Conservation (phyloP, 257 asterid genomes). For the Nicotiana tomentosiformis region DNA sequence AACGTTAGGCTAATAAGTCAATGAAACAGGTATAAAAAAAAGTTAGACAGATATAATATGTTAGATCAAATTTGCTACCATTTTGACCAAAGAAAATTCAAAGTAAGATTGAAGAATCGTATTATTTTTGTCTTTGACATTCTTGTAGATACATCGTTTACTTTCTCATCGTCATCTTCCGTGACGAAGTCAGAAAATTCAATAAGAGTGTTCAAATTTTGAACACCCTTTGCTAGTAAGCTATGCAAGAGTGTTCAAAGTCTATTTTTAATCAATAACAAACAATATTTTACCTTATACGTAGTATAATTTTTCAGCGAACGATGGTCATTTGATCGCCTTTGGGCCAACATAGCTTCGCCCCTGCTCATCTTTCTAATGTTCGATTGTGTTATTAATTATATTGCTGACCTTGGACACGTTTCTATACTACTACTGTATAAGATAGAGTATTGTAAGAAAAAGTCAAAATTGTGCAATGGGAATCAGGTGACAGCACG, state of each 20-base stretch:
- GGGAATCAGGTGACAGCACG: background rate
- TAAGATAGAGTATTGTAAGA: background rate
- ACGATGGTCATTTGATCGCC: too few relatives aligned
- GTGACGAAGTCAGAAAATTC: too few relatives aligned
- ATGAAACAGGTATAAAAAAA: background rate
- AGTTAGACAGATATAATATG: background rate
- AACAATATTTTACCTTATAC: too few relatives aligned
- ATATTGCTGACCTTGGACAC: background rate
- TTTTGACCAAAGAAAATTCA: slow-evolving; percentile 4
- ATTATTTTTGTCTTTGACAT: background rate
- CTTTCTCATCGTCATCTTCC: background rate
- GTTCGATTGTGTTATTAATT: background rate
- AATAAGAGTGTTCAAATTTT: too few relatives aligned
- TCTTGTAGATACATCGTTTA: background rate
- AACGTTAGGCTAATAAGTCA: background rate
- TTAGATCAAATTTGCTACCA: background rate
- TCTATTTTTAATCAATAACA: too few relatives aligned
- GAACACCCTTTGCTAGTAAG: too few relatives aligned
- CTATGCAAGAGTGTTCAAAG: too few relatives aligned
- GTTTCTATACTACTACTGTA: background rate
- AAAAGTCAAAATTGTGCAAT: background rate
- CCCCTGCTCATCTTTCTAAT: background rate
- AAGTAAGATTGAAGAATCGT: background rate
- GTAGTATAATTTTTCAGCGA: too few relatives aligned
- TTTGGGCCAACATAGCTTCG: too few relatives aligned